These are phyloP conservation scores for Trypanosoma congolense DNA, from an alignment of 208 protist genomes.

Conservation along the genomic window DNA sequence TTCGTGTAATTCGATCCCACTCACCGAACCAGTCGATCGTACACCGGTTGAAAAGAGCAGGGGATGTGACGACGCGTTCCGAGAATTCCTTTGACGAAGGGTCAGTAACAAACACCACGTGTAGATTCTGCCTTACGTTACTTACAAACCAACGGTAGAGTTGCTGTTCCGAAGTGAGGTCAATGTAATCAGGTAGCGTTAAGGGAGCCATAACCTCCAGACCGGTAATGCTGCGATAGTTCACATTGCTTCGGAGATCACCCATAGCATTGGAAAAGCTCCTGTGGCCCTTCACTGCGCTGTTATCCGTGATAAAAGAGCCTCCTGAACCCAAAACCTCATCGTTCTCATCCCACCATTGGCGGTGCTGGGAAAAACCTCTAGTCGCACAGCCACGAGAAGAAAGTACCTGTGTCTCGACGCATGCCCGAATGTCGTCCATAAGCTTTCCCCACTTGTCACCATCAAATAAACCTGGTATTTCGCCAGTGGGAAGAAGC, in stretches of 20 bases:
- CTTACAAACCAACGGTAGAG: slow-evolving; percentile 95
- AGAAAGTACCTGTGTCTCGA: too few relatives aligned
- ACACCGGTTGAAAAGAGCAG: slow-evolving; percentile 99
- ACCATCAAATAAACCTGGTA: slow-evolving; percentile 98
- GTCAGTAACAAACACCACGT: slow-evolving; percentile 99
- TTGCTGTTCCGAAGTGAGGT: slow-evolving; percentile 87
- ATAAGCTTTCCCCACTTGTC: slow-evolving; percentile 96
- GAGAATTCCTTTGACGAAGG: slow-evolving; percentile 95
- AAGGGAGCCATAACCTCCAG: slow-evolving; percentile 6
- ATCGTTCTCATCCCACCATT: too few relatives aligned
- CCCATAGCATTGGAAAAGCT: background rate
- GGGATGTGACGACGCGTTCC: slow-evolving; percentile 93
- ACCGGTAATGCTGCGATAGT: slow-evolving; percentile 2
- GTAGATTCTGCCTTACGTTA: slow-evolving; percentile 96
- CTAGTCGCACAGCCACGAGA: too few relatives aligned
- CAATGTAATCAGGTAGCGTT: slow-evolving; percentile 42
- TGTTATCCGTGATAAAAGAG: background rate
- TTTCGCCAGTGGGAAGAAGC: slow-evolving; percentile 97
- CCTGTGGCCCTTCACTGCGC: slow-evolving; percentile 1
- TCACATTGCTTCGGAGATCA: background rate
- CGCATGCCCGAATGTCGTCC: slow-evolving; percentile 67
- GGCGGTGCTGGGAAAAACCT: background rate
- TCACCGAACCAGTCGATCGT: slow-evolving; percentile 99
- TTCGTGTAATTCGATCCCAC: slow-evolving; percentile 93
- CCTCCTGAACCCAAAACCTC: too few relatives aligned